Evolutionary conservation across 192 early-diverging fungal genomes (phyloP), one percentile per base, ranked within the genome.

Genomic region (Mortierella antarctica): DNA sequence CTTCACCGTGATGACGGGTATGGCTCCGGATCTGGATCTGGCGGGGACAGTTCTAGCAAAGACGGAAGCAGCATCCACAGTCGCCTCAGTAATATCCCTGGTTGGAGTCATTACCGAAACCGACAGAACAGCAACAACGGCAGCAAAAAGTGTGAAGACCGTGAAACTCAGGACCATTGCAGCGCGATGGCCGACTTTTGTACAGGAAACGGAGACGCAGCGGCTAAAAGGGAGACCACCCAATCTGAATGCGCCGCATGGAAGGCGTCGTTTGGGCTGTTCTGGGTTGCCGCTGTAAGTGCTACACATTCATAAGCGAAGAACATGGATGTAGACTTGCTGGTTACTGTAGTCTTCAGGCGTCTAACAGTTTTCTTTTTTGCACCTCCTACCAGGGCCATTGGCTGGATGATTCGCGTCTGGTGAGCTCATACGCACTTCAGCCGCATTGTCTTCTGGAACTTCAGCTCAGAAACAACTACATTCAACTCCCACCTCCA

Each of bases 261-360:
- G 76, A 71, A 79, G 52, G 76, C 76, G 13, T 71, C 63, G 40
- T 79, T 71, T 67, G 76, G 76, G 1, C 40, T 79, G 1, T 79
- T 79, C 21, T 79, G 74, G 74, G 10, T 70, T 6, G 67, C 61
- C 15, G 74, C 74, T 41, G 74, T 78, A 63, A 60, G 74, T 78
- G n/a, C 47, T 3, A 6, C 11, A 21, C 31, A 31, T 3, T 31
- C 31, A 31, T 31, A 31, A 31, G 3, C 1, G 1, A 3, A 1
- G 31, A 31, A 31, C 31, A 2, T 48, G 4, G 12, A 44, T 5
- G 41, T 20, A 23, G 15, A n/a, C 12, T 10, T 10, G 17, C 17
- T 12, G 21, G 5, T 50, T 21, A 49, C 11, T 56, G 31, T 44
- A 31, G 31, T 44, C 23, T 42, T 54, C 11, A n/a, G 8, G 9